phyloP scores from a whole-genome alignment of 2,329 filamentous ascomycete species.

The Phaeosphaeriaceae sp. region DNA sequence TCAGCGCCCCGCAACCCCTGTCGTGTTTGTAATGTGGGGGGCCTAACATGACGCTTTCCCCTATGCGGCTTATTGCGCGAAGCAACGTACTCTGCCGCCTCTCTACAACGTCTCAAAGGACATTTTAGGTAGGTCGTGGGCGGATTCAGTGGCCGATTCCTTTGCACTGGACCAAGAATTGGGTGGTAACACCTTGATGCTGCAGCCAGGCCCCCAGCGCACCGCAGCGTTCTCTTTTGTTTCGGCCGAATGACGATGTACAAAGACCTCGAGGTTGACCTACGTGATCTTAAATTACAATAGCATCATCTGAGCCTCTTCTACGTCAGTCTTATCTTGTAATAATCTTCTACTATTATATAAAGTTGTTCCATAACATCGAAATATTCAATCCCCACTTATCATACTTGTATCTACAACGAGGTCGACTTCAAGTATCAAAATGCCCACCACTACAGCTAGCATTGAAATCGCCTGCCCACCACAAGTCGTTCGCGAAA shows the following conservation, averaged over 20 bases:
- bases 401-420: too few relatives aligned
- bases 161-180: not conserved
- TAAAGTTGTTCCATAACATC: not conserved
- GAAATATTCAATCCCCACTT: not conserved
- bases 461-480: constrained; percentile 27
- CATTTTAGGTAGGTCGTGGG: not conserved
- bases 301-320: not conserved
- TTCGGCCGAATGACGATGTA: not conserved
- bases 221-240: not conserved
- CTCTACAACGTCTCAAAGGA: not conserved
- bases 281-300: not conserved
- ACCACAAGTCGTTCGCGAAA: constrained; percentile 18
- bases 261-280: not conserved
- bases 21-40: not conserved
- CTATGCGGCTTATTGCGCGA: constrained; percentile 36
- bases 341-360: not conserved
- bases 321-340: not conserved
- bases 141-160: not conserved
- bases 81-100: not conserved
- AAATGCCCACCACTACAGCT: constrained; percentile 15
- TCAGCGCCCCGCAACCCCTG: not conserved
- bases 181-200: not conserved
- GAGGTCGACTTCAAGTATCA: too few relatives aligned
- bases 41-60: constrained; percentile 20
- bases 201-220: too few relatives aligned